Conservation (phyloP, 495 filamentous ascomycete species). For the Podospora anserina region DNA sequence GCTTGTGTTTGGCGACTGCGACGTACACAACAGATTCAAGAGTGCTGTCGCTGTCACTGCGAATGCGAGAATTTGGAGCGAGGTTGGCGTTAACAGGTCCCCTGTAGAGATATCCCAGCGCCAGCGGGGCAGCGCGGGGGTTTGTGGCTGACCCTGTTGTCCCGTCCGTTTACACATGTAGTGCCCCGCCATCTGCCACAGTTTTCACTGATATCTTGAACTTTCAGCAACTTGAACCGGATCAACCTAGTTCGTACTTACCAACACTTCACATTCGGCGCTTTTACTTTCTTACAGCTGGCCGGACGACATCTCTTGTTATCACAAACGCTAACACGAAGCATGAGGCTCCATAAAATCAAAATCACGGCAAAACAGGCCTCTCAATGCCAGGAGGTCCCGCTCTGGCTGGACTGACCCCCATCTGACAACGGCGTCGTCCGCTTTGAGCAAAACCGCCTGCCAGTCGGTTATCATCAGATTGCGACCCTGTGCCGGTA, state of each 20-base stretch:
- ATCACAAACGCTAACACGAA: background rate
- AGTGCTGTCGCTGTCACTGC: too few relatives aligned
- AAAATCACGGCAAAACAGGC: background rate
- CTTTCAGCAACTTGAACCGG: too few relatives aligned
- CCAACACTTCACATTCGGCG: too few relatives aligned
- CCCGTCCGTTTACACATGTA: background rate
- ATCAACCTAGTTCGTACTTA: too few relatives aligned
- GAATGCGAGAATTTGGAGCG: too few relatives aligned
- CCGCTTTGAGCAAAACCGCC: background rate
- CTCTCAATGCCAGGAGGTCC: background rate
- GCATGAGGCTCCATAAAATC: background rate
- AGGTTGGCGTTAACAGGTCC: background rate
- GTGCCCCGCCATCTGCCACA: background rate
- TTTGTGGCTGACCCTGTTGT: too few relatives aligned
- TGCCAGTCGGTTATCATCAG: slow-evolving; percentile 4
- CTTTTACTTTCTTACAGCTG: background rate
- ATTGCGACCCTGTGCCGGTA: background rate
- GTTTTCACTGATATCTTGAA: too few relatives aligned
- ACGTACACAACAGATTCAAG: background rate
- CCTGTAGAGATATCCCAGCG: background rate
- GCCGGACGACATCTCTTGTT: background rate
- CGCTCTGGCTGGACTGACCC: background rate
- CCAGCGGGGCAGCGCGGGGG: too few relatives aligned
- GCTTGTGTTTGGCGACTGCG: slow-evolving; percentile 3
- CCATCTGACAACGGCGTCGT: background rate